These are phyloP conservation scores for Leucocoprinus leucothites DNA, from an alignment of 768 basidiomycete species.

Conservation along the genomic window DNA sequence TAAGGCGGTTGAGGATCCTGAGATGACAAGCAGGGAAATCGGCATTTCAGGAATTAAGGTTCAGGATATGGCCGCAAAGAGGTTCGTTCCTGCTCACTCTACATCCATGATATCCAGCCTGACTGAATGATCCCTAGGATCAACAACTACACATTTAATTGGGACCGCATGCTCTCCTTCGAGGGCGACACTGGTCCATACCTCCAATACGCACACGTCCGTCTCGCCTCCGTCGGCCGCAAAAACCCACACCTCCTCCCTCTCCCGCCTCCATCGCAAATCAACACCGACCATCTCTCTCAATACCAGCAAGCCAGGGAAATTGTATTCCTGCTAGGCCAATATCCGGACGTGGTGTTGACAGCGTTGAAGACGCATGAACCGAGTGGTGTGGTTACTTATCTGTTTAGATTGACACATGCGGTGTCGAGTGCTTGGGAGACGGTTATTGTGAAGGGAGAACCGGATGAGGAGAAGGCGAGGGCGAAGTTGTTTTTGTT, in stretches of 20 bases:
- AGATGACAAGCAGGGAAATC: conserved; percentile 72
- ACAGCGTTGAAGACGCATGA: conserved; percentile 83
- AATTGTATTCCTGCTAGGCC: conserved; percentile 77
- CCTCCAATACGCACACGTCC: conserved; percentile 96
- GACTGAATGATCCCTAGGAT: conserved; percentile 46
- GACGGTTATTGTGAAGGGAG: conserved; percentile 80
- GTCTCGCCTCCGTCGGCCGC: conserved; percentile 85
- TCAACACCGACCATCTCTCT: conserved; percentile 62
- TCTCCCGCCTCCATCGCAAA: conserved; percentile 61
- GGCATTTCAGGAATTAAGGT: conserved; percentile 97
- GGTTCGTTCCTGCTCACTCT: conserved; percentile 42
- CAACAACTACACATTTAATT: conserved; percentile 95
- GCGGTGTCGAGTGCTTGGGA: conserved; percentile 94
- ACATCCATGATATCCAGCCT: not conserved
- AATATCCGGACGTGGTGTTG: conserved; percentile 90
- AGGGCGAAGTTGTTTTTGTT: conserved; percentile 87
- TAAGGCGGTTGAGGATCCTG: conserved; percentile 82
- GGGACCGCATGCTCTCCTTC: conserved; percentile 90
- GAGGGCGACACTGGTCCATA: conserved; percentile 95
- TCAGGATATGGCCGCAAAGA: conserved; percentile 93
- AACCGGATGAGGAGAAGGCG: conserved; percentile 72
- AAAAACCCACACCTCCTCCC: conserved; percentile 86
- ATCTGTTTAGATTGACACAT: conserved; percentile 81
- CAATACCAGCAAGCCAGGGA: conserved; percentile 73
- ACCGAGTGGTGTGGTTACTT: conserved; percentile 90